Evolutionary conservation across 139 green algal species (phyloP).

Genomic region (Picochlorum costavermella): DNA sequence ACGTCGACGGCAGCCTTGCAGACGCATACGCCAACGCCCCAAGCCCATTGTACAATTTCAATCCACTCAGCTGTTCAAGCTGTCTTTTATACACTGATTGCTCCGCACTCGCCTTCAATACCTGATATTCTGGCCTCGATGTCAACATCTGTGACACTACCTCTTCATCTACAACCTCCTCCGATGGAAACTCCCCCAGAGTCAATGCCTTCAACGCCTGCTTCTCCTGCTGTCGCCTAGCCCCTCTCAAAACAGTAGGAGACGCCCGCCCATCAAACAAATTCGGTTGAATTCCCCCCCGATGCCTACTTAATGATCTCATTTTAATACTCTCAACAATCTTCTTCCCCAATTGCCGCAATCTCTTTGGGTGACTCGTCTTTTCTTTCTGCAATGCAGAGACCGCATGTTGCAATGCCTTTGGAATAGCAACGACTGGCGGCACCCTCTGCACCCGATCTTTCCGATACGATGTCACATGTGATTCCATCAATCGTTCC

Average conservation of each 20-base stretch:
- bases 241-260: background rate
- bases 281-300: constrained; percentile 31
- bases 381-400: constrained; percentile 6
- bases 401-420: background rate
- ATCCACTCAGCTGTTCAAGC: background rate
- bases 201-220: background rate
- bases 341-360: constrained; percentile 9
- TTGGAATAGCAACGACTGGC: background rate
- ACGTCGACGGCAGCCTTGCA: constrained; percentile 36
- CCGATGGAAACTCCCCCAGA: background rate
- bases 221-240: background rate
- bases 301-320: constrained; percentile 27
- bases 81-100: constrained; percentile 1
- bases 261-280: constrained; percentile 2
- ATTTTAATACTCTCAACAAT: constrained; percentile 23
- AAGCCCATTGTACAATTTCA: constrained; percentile 1
- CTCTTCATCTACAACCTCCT: background rate
- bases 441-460: background rate
- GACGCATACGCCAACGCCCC: constrained; percentile 28
- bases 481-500: too few relatives aligned
- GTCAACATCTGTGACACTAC: background rate
- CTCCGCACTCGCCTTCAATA: background rate
- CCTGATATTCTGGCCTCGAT: background rate
- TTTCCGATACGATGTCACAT: background rate
- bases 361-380: constrained; percentile 4